Base-by-base conservation (phyloP, 2,329 filamentous ascomycete species). In the Exophiala sp. region DNA sequence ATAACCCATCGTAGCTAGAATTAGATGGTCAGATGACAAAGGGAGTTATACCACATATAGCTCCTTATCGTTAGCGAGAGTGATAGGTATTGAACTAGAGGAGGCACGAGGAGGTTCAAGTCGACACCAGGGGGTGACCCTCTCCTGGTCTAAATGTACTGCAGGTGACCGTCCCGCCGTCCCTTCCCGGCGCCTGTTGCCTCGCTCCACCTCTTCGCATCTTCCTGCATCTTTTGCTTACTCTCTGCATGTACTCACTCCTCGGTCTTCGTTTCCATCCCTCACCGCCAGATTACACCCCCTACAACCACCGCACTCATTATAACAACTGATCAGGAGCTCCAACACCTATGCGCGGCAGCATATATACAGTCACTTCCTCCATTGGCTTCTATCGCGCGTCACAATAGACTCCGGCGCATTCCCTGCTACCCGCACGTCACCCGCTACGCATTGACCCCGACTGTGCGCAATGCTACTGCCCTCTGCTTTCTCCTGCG, bases 401-500 rank as follows among this genome's bases (percentile, higher is more conserved):
- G 40, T 54, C 41, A 32, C n/a, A 39, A 41, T 32, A 39, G n/a
- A 12, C 20, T 38, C 55, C 52, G 48, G 55, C 55, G 55, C 55
- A 58, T 54, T 12, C n/a, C 21, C 35, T 20, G n/a, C 29, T 4
- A 11, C 21, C 33, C n/a, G n/a, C 54, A 45, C 45, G 44, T 45
- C 43, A 51, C 43, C 50, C 12, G 14, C 40, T 12, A 44, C 48
- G 57, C 54, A 54, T 50, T 56, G 44, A 47, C 44, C 52, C 21
- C 29, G n/a, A 24, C 41, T 24, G 14, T 12, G 12, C 41, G 41
- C 41, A 20, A 65, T 76, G 74, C 62, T 76, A 44, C 72, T 76
- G 54, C 74, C 73, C 53, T 76, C 74, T 7, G 74, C 74, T 32
- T 64, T 76, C 46, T 64, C 72, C 52, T 75, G 74, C 69, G 73